Conservation (phyloP, 2,329 filamentous ascomycete species). For the Neoscytalidium dimidiatum region DNA sequence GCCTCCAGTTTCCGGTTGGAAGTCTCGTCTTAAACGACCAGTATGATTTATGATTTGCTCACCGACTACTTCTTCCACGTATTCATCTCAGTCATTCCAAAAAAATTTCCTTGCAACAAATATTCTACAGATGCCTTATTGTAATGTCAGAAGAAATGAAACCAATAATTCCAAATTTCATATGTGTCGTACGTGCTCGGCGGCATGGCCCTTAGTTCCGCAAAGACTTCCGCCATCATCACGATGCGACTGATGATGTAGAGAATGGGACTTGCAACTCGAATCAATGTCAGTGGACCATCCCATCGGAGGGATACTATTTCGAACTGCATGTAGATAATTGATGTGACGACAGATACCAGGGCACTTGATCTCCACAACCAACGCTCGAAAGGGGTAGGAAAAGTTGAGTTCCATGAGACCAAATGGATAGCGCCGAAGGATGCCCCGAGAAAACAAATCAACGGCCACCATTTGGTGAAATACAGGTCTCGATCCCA, state of each 20-base stretch:
- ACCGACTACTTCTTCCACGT: no score
- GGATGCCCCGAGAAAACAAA: background rate
- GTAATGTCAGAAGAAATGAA: background rate
- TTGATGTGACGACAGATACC: background rate
- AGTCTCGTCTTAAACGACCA: background rate
- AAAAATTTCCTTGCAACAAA: no score
- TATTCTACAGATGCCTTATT: background rate
- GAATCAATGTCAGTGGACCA: background rate
- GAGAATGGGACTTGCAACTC: background rate
- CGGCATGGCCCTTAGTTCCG: background rate
- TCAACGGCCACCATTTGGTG: slow-evolving; percentile 6
- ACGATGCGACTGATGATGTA: background rate
- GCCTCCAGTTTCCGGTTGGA: background rate
- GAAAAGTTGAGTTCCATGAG: background rate
- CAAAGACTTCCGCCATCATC: background rate
- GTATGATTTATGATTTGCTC: background rate
- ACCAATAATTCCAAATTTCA: background rate
- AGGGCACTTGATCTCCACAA: background rate
- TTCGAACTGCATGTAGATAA: background rate
- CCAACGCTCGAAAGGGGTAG: background rate
- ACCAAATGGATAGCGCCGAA: slow-evolving; percentile 11
- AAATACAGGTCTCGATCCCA: slow-evolving; percentile 6
- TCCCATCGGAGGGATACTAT: background rate
- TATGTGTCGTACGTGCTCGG: background rate
- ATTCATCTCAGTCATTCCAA: no score